Base-by-base conservation (phyloP, 2,329 filamentous ascomycete genomes). In the Fusarium oxysporum region DNA sequence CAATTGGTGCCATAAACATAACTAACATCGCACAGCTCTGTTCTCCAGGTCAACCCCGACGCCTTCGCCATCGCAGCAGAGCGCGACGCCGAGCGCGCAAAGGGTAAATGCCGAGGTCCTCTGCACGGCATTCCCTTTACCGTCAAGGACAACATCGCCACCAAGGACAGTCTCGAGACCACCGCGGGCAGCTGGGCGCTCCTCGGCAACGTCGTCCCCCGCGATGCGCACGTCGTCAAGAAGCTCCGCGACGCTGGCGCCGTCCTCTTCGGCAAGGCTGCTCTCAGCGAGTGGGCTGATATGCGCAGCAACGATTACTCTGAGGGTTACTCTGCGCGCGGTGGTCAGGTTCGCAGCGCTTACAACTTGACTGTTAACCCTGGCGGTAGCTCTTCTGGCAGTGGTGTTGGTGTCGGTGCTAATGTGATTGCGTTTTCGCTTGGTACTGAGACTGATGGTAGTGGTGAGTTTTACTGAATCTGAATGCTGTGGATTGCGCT, bases 121-220 rank as follows among this genome's bases (percentile, higher is more conserved):
- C 85, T 95, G 3, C 92, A 95, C 78, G 92, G 92, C 6, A 93
- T 95, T 47, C 92, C 93, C 0, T 93, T 93, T 78, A 84, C 92
- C 5, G 88, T 94, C 71, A 95, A 95, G 81, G 92, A 78, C 66
- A 78, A 78, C 65, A 92, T 93, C 78, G 84, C 91, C 11, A 88
- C 93, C 70, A 95, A 95, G 81, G 92, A 95, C 78, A 92, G 92
- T 77, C 92, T 95, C 86, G 87, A 94, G 78, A 95, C 92, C 0
- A 94, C 92, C 0, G 92, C 92, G 1, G 93, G 93, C 1, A 90
- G 87, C 76, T 91, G 85, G 86, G 90, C 90, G 23, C 85, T 95
- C 0, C 80, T 92, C 3, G 92, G 92, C 3, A 90, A 86, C 50
- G 82, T 91, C 0, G 89, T 92, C 0, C 91, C 92, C 6, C 86